These are phyloP conservation scores for Candida palmyrensis DNA, from an alignment of 805 yeast species.

Conservation along the genomic window DNA sequence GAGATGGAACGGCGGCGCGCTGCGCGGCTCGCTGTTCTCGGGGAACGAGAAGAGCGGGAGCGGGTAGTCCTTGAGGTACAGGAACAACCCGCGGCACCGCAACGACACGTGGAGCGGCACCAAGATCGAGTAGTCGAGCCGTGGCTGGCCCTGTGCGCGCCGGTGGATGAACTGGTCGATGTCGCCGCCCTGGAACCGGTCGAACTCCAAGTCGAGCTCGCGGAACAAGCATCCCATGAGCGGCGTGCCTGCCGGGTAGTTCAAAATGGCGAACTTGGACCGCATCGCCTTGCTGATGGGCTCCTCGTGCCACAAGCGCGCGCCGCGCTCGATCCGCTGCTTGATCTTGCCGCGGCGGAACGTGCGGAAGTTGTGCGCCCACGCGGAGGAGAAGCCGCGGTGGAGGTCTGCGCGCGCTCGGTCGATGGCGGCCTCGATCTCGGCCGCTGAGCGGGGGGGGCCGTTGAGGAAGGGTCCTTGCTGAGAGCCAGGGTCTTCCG, in stretches of 20 bases:
- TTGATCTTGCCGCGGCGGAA: constrained; percentile 18
- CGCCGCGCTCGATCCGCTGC: constrained; percentile 21
- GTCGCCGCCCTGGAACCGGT: constrained; percentile 17
- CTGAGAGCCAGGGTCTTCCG: too few relatives aligned
- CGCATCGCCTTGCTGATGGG: constrained; percentile 21
- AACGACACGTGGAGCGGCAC: constrained; percentile 46
- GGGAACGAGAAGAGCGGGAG: constrained; percentile 54
- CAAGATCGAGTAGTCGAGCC: constrained; percentile 48
- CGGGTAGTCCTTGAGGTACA: constrained; percentile 51
- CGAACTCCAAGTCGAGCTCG: constrained; percentile 25
- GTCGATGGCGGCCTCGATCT: constrained; percentile 21
- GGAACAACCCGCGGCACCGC: constrained; percentile 36
- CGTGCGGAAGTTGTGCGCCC: constrained; percentile 27
- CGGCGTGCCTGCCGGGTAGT: constrained; percentile 29
- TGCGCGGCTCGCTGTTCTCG: constrained; percentile 14
- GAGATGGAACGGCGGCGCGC: constrained; percentile 22
- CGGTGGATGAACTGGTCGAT: constrained; percentile 32
- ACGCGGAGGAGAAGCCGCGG: constrained; percentile 23
- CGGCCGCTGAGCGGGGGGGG: constrained; percentile 13
- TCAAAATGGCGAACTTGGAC: constrained; percentile 30
- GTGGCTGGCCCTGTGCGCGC: constrained; percentile 48
- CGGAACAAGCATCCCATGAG: constrained; percentile 24
- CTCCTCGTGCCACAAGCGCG: constrained; percentile 32
- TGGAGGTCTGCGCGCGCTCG: constrained; percentile 22
- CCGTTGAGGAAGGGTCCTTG: not conserved